Percentiles rank a stretch among this genome's conserved stretches.
phyloP scores from a whole-genome alignment of 257 asterid species.

The Rubia yunnanensis region DNA sequence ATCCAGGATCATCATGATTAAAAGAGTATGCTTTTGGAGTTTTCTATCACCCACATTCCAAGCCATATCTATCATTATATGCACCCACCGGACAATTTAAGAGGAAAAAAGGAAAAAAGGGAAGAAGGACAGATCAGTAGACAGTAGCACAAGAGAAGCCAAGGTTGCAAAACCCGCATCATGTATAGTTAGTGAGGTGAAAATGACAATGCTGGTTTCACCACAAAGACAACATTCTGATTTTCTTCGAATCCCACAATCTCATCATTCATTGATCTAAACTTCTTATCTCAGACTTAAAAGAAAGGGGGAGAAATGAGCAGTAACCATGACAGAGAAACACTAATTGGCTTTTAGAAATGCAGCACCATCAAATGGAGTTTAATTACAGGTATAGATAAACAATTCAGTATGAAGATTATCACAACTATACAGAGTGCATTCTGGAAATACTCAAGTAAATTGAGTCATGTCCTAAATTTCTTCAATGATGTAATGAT shows the following conservation, averaged over 20 bases:
- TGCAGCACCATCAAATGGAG: neutral
- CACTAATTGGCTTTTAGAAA: neutral
- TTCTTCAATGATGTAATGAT: neutral
- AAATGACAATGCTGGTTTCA: neutral
- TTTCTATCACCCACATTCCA: neutral
- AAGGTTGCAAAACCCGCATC: neutral
- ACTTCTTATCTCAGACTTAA: neutral
- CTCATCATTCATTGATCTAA: neutral
- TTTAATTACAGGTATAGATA: neutral
- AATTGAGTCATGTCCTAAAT: slow-evolving; percentile 1
- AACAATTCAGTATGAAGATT: neutral
- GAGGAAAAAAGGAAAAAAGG: neutral
- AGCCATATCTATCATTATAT: neutral
- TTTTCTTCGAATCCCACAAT: neutral
- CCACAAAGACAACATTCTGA: neutral
- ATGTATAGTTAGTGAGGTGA: neutral
- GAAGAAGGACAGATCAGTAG: neutral
- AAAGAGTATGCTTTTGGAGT: neutral
- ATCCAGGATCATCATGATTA: neutral
- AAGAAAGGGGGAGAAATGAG: neutral
- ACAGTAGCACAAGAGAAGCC: neutral
- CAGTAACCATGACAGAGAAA: neutral
- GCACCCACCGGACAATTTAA: neutral
- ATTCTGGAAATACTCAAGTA: neutral
- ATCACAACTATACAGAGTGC: neutral